Evolutionary conservation across 73 alveolate genomes (phyloP).

Genomic region (Tetrahymena malaccensis): DNA sequence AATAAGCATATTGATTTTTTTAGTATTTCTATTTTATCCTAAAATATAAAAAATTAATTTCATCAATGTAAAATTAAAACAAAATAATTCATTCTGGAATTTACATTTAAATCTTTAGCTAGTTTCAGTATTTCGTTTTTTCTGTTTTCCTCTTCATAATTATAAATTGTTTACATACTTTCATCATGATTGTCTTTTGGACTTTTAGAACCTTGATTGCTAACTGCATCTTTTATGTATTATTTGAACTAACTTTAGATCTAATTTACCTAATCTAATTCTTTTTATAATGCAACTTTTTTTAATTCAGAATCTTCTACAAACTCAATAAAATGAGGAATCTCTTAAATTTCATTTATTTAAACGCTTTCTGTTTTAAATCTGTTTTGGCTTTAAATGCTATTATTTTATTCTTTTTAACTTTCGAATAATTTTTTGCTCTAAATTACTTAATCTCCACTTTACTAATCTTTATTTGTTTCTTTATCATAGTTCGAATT

Average conservation of each 20-base stretch:
- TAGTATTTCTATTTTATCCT: not conserved
- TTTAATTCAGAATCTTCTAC: not conserved
- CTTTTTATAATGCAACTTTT: not conserved
- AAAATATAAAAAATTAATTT: not conserved
- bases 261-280: not conserved
- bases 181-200: not conserved
- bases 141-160: not conserved
- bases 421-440: not conserved
- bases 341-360: not conserved
- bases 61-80: not conserved
- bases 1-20: not conserved
- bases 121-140: not conserved
- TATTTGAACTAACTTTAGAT: not conserved
- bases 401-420: not conserved
- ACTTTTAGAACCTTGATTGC: not conserved
- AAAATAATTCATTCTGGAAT: not conserved
- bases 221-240: not conserved
- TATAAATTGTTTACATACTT: not conserved
- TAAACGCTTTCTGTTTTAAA: not conserved
- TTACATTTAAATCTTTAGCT: not conserved
- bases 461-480: not conserved
- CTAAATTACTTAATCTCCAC: not conserved
- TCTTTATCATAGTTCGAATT: not conserved
- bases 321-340: not conserved
- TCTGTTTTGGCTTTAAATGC: not conserved